Percentiles rank a stretch among this genome's conserved stretches.
Evolutionary conservation across 495 filamentous ascomycete genomes (phyloP).

Genomic region (Penicillium silybi): DNA sequence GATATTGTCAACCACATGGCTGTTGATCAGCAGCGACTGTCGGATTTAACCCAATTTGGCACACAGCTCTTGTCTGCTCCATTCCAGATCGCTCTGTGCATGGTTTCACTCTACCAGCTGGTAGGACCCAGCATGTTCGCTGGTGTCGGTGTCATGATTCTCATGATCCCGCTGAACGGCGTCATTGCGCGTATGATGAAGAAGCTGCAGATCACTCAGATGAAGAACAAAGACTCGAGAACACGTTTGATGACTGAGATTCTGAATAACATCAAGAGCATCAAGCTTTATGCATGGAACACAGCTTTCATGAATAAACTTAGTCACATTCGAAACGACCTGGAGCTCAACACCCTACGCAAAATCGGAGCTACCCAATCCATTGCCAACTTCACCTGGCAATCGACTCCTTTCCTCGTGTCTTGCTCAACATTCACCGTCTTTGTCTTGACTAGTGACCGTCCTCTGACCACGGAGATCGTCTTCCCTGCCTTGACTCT

Average conservation of each 20-base stretch:
- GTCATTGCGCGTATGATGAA: slow-evolving; percentile 92
- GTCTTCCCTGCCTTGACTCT: slow-evolving; percentile 92
- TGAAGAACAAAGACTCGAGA: slow-evolving; percentile 98
- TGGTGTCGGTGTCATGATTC: slow-evolving; percentile 92
- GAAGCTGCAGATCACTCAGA: slow-evolving; percentile 87
- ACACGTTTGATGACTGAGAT: slow-evolving; percentile 96
- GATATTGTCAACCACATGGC: slow-evolving; percentile 99
- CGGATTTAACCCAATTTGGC: slow-evolving; percentile 92
- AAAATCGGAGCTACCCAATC: slow-evolving; percentile 94
- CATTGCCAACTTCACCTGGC: slow-evolving; percentile 97
- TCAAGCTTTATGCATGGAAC: slow-evolving; percentile 98
- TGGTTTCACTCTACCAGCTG: slow-evolving; percentile 91
- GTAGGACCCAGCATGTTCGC: slow-evolving; percentile 93
- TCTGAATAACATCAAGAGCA: slow-evolving; percentile 98
- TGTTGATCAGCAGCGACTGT: slow-evolving; percentile 89
- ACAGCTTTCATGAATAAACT: slow-evolving; percentile 96
- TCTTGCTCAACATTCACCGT: slow-evolving; percentile 96
- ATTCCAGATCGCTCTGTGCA: slow-evolving; percentile 92
- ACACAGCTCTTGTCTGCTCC: slow-evolving; percentile 95
- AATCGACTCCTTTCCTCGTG: slow-evolving; percentile 97
- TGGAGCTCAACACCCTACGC: slow-evolving; percentile 89
- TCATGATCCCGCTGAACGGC: slow-evolving; percentile 97
- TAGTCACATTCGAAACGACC: slow-evolving; percentile 89
- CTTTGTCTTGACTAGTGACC: slow-evolving; percentile 77
- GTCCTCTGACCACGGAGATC: slow-evolving; percentile 85